Conservation (phyloP, 257 asterid species). For the Rhazya stricta region DNA sequence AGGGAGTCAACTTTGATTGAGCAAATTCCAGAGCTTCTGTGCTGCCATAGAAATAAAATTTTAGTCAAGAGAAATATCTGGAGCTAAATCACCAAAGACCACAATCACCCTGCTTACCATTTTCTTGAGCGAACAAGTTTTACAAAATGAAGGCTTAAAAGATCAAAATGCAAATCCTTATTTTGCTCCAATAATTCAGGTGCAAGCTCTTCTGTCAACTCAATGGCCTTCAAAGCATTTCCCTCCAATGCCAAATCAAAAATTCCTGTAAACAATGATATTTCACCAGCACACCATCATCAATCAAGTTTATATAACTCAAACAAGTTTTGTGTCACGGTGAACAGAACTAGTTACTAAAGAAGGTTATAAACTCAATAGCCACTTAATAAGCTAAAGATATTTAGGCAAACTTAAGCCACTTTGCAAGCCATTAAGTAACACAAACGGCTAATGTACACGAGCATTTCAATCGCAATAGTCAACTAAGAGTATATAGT, state of each 20-base stretch:
- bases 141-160: conserved; percentile 75
- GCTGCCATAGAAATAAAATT: conserved; percentile 47
- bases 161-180: conserved; percentile 81
- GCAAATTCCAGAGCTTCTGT: conserved; percentile 89
- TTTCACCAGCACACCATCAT: not conserved
- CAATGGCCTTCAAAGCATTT: conserved; percentile 69
- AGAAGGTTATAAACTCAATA: not conserved
- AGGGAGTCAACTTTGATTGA: conserved; percentile 64
- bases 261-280: conserved; percentile 50
- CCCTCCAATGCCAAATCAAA: conserved; percentile 54
- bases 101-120: conserved; percentile 43
- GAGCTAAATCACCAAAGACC: not conserved
- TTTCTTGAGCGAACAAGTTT: conserved; percentile 68
- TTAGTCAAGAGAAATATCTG: conserved; percentile 6
- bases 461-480: not conserved
- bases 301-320: not conserved
- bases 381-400: not conserved
- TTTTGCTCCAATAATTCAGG: conserved; percentile 73
- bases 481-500: not conserved
- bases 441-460: not conserved
- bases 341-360: not conserved
- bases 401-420: not conserved
- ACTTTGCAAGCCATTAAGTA: not conserved
- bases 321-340: not conserved
- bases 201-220: conserved; percentile 61